These are phyloP conservation scores for Rhytidhysteron rufulum DNA, from an alignment of 2,329 filamentous ascomycete species.

Conservation along the genomic window DNA sequence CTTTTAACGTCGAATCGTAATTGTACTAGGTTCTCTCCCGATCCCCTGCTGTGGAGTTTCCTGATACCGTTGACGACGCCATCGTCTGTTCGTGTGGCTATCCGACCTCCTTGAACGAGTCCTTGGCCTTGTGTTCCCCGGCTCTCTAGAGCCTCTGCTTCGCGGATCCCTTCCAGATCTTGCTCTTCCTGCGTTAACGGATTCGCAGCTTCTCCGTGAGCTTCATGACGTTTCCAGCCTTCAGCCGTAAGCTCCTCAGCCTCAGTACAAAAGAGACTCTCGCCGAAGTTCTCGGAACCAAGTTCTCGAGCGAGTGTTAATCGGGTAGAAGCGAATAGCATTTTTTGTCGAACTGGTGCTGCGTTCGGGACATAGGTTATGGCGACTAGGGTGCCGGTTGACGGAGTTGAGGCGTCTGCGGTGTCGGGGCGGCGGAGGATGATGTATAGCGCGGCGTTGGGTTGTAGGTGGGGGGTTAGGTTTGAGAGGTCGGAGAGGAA, in stretches of 20 bases:
- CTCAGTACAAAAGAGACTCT: slow-evolving; percentile 69
- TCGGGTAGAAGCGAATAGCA: slow-evolving; percentile 76
- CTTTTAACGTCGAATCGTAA: slow-evolving; percentile 69
- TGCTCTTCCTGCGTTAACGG: slow-evolving; percentile 78
- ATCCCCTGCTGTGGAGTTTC: slow-evolving; percentile 52
- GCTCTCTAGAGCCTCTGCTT: slow-evolving; percentile 71
- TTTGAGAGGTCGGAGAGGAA: slow-evolving; percentile 63
- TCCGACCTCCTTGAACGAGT: slow-evolving; percentile 31
- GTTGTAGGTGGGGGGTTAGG: slow-evolving; percentile 61
- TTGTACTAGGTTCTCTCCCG: slow-evolving; percentile 55
- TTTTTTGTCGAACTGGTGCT: slow-evolving; percentile 79
- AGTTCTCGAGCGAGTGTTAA: slow-evolving; percentile 73
- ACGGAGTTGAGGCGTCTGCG: slow-evolving; percentile 34
- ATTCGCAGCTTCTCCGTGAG: slow-evolving; percentile 57
- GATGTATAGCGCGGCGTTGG: slow-evolving; percentile 67
- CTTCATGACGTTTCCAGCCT: slow-evolving; percentile 71
- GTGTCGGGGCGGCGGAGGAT: slow-evolving; percentile 65
- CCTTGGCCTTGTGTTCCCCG: slow-evolving; percentile 57
- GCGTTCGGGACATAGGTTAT: slow-evolving; percentile 76
- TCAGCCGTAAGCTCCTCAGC: slow-evolving; percentile 64
- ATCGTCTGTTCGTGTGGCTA: slow-evolving; percentile 55
- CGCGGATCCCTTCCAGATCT: slow-evolving; percentile 66
- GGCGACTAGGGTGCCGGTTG: slow-evolving; percentile 49
- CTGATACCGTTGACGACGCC: slow-evolving; percentile 63
- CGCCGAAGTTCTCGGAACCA: slow-evolving; percentile 72